Percentiles rank a stretch among this genome's conserved stretches.
phyloP scores from a whole-genome alignment of 1,284 basidiomycete genomes.

The Pseudozyma sp. region DNA sequence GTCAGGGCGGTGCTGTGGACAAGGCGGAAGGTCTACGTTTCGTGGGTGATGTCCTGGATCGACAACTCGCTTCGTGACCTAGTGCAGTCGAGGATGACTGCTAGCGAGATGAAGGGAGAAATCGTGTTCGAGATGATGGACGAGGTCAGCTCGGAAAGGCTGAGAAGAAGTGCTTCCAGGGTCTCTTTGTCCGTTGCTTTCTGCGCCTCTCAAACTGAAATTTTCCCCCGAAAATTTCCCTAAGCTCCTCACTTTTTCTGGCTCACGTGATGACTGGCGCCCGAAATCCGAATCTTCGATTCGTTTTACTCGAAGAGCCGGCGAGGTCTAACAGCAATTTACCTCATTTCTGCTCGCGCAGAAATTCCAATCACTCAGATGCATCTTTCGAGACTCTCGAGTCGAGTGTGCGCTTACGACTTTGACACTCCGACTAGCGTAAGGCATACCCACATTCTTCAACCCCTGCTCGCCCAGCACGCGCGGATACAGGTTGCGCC shows the following conservation, averaged over 20 bases:
- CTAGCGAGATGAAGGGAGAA: background rate
- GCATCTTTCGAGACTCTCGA: too few species aligned
- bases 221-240: constrained; percentile 38
- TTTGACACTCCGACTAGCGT: constrained; percentile 19
- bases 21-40: background rate
- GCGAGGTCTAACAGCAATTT: too few species aligned
- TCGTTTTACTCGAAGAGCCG: background rate
- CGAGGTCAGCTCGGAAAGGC: constrained; percentile 3
- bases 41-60: too few species aligned
- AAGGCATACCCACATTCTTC: constrained; percentile 1
- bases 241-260: constrained; percentile 2
- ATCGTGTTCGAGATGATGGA: background rate
- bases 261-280: constrained; percentile 24
- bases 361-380: too few species aligned
- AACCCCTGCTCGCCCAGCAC: constrained; percentile 8
- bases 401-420: too few species aligned
- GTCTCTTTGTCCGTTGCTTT: constrained; percentile 13
- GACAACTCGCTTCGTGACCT: too few species aligned
- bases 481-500: constrained; percentile 7
- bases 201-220: constrained; percentile 12
- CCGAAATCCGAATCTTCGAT: constrained; percentile 21
- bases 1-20: background rate
- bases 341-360: too few species aligned
- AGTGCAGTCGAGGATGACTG: background rate
- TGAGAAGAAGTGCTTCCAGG: constrained; percentile 7